Conservation (phyloP, 495 filamentous ascomycete species). For the Tuber aestivum region DNA sequence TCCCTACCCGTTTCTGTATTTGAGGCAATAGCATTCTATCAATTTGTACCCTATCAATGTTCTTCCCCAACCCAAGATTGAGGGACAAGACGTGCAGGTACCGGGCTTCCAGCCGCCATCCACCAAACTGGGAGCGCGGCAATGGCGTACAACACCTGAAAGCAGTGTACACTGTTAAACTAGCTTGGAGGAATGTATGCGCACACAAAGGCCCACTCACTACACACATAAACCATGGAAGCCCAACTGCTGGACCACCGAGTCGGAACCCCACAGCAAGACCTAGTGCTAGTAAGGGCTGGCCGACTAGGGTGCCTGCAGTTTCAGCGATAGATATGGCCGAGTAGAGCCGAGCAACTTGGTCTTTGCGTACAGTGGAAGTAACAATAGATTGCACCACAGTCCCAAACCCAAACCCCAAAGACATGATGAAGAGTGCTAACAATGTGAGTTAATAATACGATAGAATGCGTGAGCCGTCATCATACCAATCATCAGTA, state of each 20-base stretch:
- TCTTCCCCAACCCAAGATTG: background rate
- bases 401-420: slow-evolving; percentile 5
- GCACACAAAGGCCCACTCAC: slow-evolving; percentile 6
- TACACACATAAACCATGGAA: slow-evolving; percentile 5
- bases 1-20: background rate
- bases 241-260: background rate
- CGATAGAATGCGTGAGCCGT: background rate
- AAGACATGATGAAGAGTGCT: slow-evolving; percentile 11
- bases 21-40: background rate
- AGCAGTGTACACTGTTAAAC: background rate
- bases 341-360: slow-evolving; percentile 1
- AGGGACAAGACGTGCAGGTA: background rate
- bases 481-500: slow-evolving; percentile 8
- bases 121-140: background rate
- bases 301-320: slow-evolving; percentile 4
- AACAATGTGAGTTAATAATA: slow-evolving; percentile 9
- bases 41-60: background rate
- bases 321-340: slow-evolving; percentile 13
- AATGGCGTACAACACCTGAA: background rate
- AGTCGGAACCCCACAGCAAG: slow-evolving; percentile 8
- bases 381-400: slow-evolving; percentile 13
- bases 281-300: slow-evolving; percentile 3
- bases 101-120: background rate
- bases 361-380: slow-evolving; percentile 7
- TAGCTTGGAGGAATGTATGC: background rate